Evolutionary conservation across 352 stramenopile species (phyloP), one percentile per base, ranked within the genome.

Genomic region (Peronospora farinosa): DNA sequence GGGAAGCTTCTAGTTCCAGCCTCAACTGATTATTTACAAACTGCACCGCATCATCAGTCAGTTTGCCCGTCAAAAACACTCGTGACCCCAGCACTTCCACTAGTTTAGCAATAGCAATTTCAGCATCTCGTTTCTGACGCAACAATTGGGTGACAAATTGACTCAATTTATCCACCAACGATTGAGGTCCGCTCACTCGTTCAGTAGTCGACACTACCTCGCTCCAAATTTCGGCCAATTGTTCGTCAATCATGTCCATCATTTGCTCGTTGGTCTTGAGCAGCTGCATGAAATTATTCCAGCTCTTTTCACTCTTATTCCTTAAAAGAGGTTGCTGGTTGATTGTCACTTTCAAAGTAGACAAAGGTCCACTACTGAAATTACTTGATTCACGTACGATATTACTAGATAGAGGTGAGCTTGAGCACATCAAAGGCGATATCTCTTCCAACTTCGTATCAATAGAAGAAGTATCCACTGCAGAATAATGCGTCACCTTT

Each of bases 91-190:
- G 12, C 15, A 70, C 65, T 21, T 74, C 61, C 0, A 60, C 57
- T 10, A 74, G 42, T 15, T 71, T 63, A 9, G 53, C 49, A 38
- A 80, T 54, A 10, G 62, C 54, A n/a, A 52, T 38, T 32, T 74
- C 71, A 7, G 47, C 48, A 42, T 67, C 63, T n/a, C 63, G 67
- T 51, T 80, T 76, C 46, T 78, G 68, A 37, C 67, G 60, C 36
- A 85, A 30, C 15, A 82, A 32, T 31, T 57, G 46, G 23, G 56
- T 57, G 19, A 80, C 56, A 7, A 45, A 44, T 30, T 67, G 50
- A 39, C 61, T 63, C 37, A 74, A 31, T 46, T 60, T 47, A 10
- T 55, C 55, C 23, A 74, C 51, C 1, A 43, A 44, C 8, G 51
- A 38, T 40, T 68, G 52, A 19, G 43, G 35, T 25, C 46, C 56